These are phyloP conservation scores for Curvularia lunata DNA, from an alignment of 2,329 filamentous ascomycete genomes.

Conservation along the genomic window DNA sequence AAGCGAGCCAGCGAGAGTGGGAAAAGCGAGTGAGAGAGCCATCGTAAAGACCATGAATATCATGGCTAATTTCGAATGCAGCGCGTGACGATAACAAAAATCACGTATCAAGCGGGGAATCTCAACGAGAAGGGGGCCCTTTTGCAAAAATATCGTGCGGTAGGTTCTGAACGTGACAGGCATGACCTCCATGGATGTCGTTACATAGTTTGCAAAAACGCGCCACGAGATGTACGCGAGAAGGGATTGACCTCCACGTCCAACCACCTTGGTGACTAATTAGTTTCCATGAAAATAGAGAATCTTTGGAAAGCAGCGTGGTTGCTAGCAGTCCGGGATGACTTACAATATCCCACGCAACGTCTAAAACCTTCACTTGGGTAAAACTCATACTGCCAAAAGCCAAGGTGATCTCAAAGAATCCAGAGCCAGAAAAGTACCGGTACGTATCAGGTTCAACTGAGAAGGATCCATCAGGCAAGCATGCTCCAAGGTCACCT, in stretches of 20 bases:
- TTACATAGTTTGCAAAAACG: constrained; percentile 27
- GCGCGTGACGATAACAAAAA: constrained; percentile 12
- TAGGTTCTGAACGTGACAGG: constrained; percentile 29
- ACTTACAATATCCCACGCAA: constrained; percentile 33
- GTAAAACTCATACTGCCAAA: constrained; percentile 24
- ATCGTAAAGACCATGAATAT: constrained; percentile 28
- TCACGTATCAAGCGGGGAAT: constrained; percentile 9
- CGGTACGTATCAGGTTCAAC: constrained; percentile 10
- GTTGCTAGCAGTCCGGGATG: neutral
- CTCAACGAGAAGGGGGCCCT: constrained; percentile 6
- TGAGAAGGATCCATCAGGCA: constrained; percentile 18
- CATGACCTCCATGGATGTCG: constrained; percentile 26
- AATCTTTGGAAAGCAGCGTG: neutral
- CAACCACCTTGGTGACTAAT: constrained; percentile 17
- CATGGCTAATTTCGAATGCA: constrained; percentile 28
- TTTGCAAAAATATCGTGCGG: constrained; percentile 24
- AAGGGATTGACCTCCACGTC: constrained; percentile 31
- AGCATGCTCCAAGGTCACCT: constrained; percentile 2
- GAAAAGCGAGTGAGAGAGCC: constrained; percentile 23
- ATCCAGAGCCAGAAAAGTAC: constrained; percentile 17
- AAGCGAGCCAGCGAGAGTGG: constrained; percentile 30
- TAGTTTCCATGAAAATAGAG: neutral
- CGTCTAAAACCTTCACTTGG: constrained; percentile 29
- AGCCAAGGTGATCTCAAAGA: constrained; percentile 33
- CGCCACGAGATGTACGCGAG: constrained; percentile 26